These are phyloP conservation scores for Russula dissimulans DNA, from an alignment of 768 basidiomycete species.

Conservation along the genomic window DNA sequence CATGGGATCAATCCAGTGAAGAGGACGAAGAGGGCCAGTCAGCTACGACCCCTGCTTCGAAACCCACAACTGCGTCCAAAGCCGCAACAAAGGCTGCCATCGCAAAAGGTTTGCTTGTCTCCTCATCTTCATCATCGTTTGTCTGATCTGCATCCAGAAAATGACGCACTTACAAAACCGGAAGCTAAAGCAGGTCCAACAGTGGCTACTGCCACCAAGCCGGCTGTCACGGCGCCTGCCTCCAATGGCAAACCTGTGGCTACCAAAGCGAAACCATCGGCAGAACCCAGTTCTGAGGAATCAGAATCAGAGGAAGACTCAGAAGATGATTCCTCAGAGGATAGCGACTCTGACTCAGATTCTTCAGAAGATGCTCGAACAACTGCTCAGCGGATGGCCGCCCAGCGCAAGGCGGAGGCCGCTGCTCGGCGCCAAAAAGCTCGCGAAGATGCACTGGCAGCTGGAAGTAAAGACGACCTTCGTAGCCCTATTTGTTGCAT, in stretches of 20 bases:
- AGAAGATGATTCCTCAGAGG: conserved; percentile 23
- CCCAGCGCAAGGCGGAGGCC: conserved; percentile 76
- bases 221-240: conserved; percentile 15
- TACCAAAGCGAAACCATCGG: background rate
- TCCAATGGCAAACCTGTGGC: conserved; percentile 23
- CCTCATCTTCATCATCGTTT: background rate
- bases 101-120: background rate
- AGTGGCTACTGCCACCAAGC: background rate
- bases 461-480: conserved; percentile 78
- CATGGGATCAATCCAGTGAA: conserved; percentile 45
- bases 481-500: conserved; percentile 99
- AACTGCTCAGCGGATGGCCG: conserved; percentile 52
- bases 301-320: conserved; percentile 36
- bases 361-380: conserved; percentile 58
- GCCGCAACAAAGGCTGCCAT: background rate
- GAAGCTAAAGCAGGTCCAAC: conserved; percentile 3
- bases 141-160: conserved; percentile 5
- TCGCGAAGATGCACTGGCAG: conserved; percentile 78
- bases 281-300: conserved; percentile 27
- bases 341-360: conserved; percentile 39
- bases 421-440: conserved; percentile 69
- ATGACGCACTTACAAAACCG: conserved; percentile 1
- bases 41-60: conserved; percentile 9
- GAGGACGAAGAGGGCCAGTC: conserved; percentile 17
- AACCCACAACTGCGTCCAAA: background rate